phyloP scores from a whole-genome alignment of 129 eudicot genomes.

The Daucus carota region DH1_v3.0 NC_030386.2:27637501-27638000 shows the following conservation, averaged over 20 bases:
- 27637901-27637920: too few relatives aligned
- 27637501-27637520: constrained; percentile 91
- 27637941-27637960: too few relatives aligned
- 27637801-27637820: neutral
- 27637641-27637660: constrained; percentile 32
- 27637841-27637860: too few relatives aligned
- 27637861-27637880: too few relatives aligned
- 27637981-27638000: too few relatives aligned
- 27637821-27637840: too few relatives aligned
- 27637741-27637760: constrained; percentile 21
- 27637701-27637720: too few relatives aligned
- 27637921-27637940: too few relatives aligned
- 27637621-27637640: constrained; percentile 18
- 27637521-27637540: constrained; percentile 49
- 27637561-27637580: constrained; percentile 38
- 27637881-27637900: too few relatives aligned
- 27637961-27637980: too few relatives aligned
- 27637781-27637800: constrained; percentile 11
- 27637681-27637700: constrained; percentile 1
- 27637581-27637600: constrained; percentile 32
- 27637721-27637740: too few relatives aligned
- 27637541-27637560: constrained; percentile 66
- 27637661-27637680: constrained; percentile 34
- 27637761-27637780: constrained; percentile 37
- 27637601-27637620: constrained; percentile 34